Conservation (phyloP, 2,329 filamentous ascomycete species). For the Nigrograna mackinnonii region DNA sequence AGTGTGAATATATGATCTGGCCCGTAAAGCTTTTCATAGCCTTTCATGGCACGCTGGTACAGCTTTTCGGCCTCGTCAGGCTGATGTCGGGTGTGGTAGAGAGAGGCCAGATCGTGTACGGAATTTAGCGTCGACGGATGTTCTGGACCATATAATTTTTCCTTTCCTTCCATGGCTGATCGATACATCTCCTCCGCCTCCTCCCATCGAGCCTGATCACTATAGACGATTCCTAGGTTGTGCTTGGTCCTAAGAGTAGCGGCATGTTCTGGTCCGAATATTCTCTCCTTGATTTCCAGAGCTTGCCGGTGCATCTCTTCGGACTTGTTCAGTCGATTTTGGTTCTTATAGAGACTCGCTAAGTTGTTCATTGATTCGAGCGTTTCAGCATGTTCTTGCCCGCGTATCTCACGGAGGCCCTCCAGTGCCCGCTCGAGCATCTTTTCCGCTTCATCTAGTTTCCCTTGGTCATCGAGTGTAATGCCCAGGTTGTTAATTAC, state of each 20-base stretch:
- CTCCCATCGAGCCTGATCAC: slow-evolving; percentile 83
- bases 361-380: neutral
- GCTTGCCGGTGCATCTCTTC: slow-evolving; percentile 11
- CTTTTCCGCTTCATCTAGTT: slow-evolving; percentile 3
- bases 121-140: slow-evolving; percentile 15
- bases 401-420: slow-evolving; percentile 3
- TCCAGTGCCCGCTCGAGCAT: slow-evolving; percentile 15
- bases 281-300: neutral
- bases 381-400: neutral
- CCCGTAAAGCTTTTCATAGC: slow-evolving; percentile 12
- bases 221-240: slow-evolving; percentile 11
- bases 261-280: slow-evolving; percentile 4
- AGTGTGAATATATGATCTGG: slow-evolving; percentile 2
- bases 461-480: neutral
- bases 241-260: slow-evolving; percentile 17
- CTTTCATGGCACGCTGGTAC: slow-evolving; percentile 15
- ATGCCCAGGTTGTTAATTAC: slow-evolving; percentile 14
- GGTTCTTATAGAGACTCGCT: neutral
- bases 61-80: slow-evolving; percentile 6
- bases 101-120: slow-evolving; percentile 11
- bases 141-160: slow-evolving; percentile 13
- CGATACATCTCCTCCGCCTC: slow-evolving; percentile 38
- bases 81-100: slow-evolving; percentile 3
- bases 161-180: slow-evolving; percentile 12
- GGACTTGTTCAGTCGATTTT: neutral